Evolutionary conservation across 345 rosid species (phyloP).

Genomic region (Citrus trifoliata): DNA sequence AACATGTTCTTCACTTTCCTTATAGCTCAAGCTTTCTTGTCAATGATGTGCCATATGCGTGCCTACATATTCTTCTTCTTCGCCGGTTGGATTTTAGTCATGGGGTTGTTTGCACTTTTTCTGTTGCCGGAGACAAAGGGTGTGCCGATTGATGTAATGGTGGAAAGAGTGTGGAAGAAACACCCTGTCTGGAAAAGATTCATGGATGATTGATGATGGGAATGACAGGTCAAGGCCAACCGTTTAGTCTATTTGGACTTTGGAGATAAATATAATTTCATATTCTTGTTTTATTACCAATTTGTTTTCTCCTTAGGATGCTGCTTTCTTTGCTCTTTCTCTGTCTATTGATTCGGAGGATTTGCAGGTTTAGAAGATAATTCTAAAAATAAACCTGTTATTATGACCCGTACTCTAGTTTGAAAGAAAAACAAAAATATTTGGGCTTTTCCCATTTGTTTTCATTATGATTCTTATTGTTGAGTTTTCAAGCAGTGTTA

Average conservation of each 20-base stretch:
- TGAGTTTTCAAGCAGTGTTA: too few species aligned
- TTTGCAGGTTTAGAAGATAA: background rate
- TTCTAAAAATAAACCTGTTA: background rate
- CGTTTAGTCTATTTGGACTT: slow-evolving; percentile 3
- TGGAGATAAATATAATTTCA: slow-evolving; percentile 2
- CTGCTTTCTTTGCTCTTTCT: background rate
- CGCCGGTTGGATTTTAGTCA: slow-evolving; percentile 51
- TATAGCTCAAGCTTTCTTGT: slow-evolving; percentile 73
- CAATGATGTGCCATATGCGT: slow-evolving; percentile 50
- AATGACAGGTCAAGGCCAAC: background rate
- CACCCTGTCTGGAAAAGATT: slow-evolving; percentile 41
- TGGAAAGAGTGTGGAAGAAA: slow-evolving; percentile 44
- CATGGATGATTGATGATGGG: slow-evolving; percentile 16
- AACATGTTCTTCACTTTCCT: slow-evolving; percentile 87
- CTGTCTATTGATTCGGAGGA: background rate
- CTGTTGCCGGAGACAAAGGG: slow-evolving; percentile 58
- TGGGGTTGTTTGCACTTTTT: slow-evolving; percentile 49
- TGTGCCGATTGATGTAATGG: slow-evolving; percentile 51
- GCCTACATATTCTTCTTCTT: slow-evolving; percentile 63
- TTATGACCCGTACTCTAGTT: background rate
- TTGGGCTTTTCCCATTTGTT: background rate
- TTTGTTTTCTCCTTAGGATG: background rate
- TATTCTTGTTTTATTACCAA: background rate
- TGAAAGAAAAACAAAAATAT: too few species aligned
- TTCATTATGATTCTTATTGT: background rate